Base-by-base conservation (phyloP, 768 basidiomycete species). In the Gautieria morchelliformis region DNA sequence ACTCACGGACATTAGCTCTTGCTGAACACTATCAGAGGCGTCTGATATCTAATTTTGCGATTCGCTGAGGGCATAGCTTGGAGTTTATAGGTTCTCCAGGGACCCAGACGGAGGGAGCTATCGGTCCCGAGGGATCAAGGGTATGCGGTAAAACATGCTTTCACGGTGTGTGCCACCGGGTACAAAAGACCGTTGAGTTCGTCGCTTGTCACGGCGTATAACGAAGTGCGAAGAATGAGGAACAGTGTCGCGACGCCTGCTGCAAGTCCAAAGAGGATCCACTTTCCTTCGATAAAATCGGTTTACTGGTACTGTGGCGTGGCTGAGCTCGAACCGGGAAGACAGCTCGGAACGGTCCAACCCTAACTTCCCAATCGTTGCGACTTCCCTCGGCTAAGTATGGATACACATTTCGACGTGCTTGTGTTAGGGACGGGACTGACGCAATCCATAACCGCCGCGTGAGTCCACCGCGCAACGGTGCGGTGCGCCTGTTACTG, bases 1-100 rank as follows among this genome's bases (percentile, higher is more conserved):
- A 78, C 83, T 62, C 66, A 89, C 87, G 79, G 81, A 78, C 89
- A 91, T 64, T 83, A 86, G 22, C 85, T 79, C 85, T 92, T 92
- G 75, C 88, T 90, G 64, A 92, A 90, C 12, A 92, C 81, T 46
- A 91, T 73, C 7, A 92, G 69, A 2, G 89, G 89, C 62, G 79
- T 74, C 17, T 73, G 64, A 39, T n/a, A n/a, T 78, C 71, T 48
- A 89, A 62, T 20, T 63, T 64, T 44, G 64, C 65, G 17, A 75
- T 67, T 44, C 79, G 72, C 59, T 69, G 67, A 37, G 61, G 56
- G 80, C 79, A 83, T 46, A 78, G 71, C 22, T 75, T 59, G 17
- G 67, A 61, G 55, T 68, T 51, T 4, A 19, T 35, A 1, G 17
- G 58, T 45, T 41, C 52, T 11, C 63, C 68, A 4, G 78, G 75